These are phyloP conservation scores for Starmerella tilneyi DNA, from an alignment of 805 yeast species.

Conservation along the genomic window DNA sequence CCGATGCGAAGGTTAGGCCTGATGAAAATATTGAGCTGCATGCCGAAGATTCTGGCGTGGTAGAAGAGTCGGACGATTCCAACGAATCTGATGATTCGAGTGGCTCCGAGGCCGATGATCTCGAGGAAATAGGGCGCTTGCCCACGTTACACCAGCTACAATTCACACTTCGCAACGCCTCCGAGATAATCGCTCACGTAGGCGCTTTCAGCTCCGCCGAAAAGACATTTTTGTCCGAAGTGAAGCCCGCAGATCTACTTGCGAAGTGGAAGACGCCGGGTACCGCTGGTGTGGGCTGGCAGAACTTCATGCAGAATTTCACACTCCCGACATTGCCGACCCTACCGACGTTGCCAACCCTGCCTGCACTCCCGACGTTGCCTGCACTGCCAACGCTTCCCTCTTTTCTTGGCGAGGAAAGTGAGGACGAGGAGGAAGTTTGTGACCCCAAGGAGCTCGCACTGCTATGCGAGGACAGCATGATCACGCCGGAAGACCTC, in stretches of 20 bases:
- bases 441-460: constrained; percentile 4
- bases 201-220: not conserved
- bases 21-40: too few relatives aligned
- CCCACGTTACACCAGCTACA: constrained; percentile 22
- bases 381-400: constrained; percentile 5
- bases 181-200: constrained; percentile 10
- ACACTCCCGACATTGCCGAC: constrained; percentile 1
- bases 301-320: constrained; percentile 16
- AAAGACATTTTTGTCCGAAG: not conserved
- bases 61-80: constrained; percentile 4
- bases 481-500: constrained; percentile 36
- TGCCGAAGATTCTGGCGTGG: not conserved
- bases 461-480: constrained; percentile 31
- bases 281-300: constrained; percentile 11
- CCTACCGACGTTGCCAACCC: not conserved
- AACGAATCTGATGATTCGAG: constrained; percentile 11
- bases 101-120: constrained; percentile 15
- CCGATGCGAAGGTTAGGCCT: too few relatives aligned
- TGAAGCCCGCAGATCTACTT: constrained; percentile 17
- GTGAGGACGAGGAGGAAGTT: constrained; percentile 13
- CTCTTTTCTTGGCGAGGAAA: constrained; percentile 10
- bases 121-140: constrained; percentile 21
- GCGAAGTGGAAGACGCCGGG: constrained; percentile 18
- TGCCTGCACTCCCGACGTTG: not conserved
- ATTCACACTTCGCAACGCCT: constrained; percentile 19